Percentiles rank a stretch among this genome's conserved stretches.
These are phyloP conservation scores for Fusarium sp. DNA, from an alignment of 2,329 filamentous ascomycete genomes.

Conservation along the genomic window DNA sequence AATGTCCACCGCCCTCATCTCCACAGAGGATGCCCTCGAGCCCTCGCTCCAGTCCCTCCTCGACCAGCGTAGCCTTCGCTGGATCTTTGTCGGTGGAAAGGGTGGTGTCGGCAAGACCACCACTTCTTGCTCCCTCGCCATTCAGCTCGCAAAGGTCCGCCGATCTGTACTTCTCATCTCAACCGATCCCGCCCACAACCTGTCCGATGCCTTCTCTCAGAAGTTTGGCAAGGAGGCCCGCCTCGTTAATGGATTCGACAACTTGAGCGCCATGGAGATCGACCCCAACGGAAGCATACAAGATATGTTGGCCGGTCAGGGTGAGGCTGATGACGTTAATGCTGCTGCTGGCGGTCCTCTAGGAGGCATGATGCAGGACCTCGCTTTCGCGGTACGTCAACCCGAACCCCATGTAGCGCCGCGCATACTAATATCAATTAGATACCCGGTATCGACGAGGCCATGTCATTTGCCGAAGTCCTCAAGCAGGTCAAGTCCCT, in stretches of 20 bases:
- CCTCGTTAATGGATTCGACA: constrained; percentile 89
- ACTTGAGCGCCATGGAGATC: constrained; percentile 98
- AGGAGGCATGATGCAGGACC: constrained; percentile 98
- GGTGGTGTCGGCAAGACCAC: constrained; percentile 99
- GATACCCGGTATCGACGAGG: constrained; percentile 99
- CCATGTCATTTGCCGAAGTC: constrained; percentile 99
- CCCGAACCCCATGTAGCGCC: not conserved
- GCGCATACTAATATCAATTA: constrained; percentile 52
- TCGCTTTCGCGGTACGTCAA: constrained; percentile 86
- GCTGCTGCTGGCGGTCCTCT: constrained; percentile 76
- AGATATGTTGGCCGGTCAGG: constrained; percentile 84
- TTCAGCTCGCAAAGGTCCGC: constrained; percentile 94
- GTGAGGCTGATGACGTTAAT: constrained; percentile 75
- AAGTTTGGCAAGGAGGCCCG: constrained; percentile 99
- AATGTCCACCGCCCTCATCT: constrained; percentile 58
- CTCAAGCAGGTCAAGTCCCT: constrained; percentile 99
- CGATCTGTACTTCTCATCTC: constrained; percentile 98
- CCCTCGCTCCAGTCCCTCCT: constrained; percentile 94
- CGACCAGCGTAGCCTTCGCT: constrained; percentile 93
- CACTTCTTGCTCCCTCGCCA: constrained; percentile 98
- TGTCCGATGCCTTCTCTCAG: constrained; percentile 97
- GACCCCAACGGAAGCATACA: constrained; percentile 98
- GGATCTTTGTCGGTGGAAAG: constrained; percentile 99
- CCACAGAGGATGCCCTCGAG: constrained; percentile 80
- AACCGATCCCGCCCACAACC: constrained; percentile 97